Base-by-base conservation (phyloP, 306 rosid species). In the Sechiopsis laciniata region DNA sequence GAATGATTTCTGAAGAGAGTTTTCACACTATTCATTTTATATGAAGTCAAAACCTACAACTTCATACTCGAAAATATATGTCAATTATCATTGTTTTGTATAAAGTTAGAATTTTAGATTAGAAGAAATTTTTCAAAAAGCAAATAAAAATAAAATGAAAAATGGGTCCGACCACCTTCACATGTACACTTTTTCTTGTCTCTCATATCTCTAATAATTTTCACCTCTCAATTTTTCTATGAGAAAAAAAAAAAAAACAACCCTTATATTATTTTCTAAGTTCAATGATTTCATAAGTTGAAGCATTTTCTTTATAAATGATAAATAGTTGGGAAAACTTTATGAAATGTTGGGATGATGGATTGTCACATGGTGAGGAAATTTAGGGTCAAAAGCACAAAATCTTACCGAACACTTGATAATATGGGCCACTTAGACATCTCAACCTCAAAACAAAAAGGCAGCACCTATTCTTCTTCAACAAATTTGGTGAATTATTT, bases 91-190 rank as follows among this genome's bases (percentile, higher is more conserved):
- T 26, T 26, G 2, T 26, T 26, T 26, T 26, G 29, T 26, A 1
- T 26, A 26, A 26, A 26, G 29, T 26, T 26, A 1, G 29, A 26
- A 26, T 1, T 2, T 32, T 32, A 1, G 5, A 32, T 32, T 3
- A 26, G 32, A 32, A 32, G 5, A 32, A 32, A 32, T 32, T 32
- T 32, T 32, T 26, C 2, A 26, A 26, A 26, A 26, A 26, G 11
- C 0, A 10, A 2, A 10, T 10, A 48, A 9, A 48, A 48, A 12
- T 12, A 65, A 65, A 40, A 40, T 16, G 51, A 64, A 15, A 32
- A 64, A 37, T 24, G 72, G 72, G 32, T 66, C 72, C 55, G 72
- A 66, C 17, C 72, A 20, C 55, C 54, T 19, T 40, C 72, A 65
- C 72, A 54, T 65, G 72, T 42, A 17, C 72, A 42, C 17, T 5